Percentiles rank a stretch among this genome's conserved stretches.
phyloP scores from a whole-genome alignment of 1,284 basidiomycete genomes.

The Cryptococcus depauperatus region DNA sequence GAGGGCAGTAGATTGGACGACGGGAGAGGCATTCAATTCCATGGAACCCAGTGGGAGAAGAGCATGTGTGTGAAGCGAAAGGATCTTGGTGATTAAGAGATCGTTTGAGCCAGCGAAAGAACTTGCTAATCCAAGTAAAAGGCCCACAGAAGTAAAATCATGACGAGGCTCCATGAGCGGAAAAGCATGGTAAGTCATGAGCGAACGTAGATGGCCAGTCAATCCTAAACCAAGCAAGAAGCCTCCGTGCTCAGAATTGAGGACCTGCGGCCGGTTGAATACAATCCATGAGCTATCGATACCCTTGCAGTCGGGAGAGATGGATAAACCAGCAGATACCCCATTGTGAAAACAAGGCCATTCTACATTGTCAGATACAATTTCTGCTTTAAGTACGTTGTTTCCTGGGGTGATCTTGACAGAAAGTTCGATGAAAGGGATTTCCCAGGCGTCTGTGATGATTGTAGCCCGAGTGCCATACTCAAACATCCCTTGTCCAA shows the following conservation, averaged over 20 bases:
- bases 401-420: constrained; percentile 56
- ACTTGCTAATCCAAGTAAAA: constrained; percentile 82
- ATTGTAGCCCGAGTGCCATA: constrained; percentile 66
- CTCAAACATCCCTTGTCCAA: constrained; percentile 71
- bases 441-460: constrained; percentile 64
- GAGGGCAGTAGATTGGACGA: constrained; percentile 84
- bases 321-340: constrained; percentile 78
- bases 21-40: constrained; percentile 79
- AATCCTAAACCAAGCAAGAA: constrained; percentile 89
- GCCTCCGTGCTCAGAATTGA: constrained; percentile 86
- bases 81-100: constrained; percentile 74
- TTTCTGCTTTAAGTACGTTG: constrained; percentile 48
- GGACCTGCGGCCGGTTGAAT: constrained; percentile 77
- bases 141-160: constrained; percentile 85
- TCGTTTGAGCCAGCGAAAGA: constrained; percentile 86
- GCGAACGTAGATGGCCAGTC: constrained; percentile 75
- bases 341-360: constrained; percentile 99
- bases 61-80: constrained; percentile 88
- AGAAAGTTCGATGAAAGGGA: constrained; percentile 71
- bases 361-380: constrained; percentile 62
- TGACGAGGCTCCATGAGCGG: constrained; percentile 91
- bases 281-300: constrained; percentile 89
- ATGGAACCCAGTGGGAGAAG: constrained; percentile 77
- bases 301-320: constrained; percentile 64
- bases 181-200: constrained; percentile 75